Base-by-base conservation (phyloP, 768 basidiomycete genomes). In the Fomitopsis pulvina region DNA sequence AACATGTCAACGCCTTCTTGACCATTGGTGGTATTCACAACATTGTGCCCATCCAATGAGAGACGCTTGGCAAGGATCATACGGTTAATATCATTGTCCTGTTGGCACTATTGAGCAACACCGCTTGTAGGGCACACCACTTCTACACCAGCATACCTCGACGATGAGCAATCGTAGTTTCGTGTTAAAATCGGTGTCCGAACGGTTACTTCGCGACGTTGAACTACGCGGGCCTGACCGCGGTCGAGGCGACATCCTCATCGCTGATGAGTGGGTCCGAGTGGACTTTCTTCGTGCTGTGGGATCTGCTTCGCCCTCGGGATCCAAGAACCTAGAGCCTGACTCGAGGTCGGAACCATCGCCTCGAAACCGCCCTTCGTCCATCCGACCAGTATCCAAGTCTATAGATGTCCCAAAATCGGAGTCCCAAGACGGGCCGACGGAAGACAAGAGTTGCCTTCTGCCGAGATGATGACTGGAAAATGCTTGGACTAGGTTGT, bases 81-180 rank as follows among this genome's bases (percentile, higher is more conserved):
- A 8, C 81, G 78, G 61, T 92, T 91, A 58, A 90, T 79, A 39
- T 77, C 73, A 57, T 90, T 84, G 57, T 87, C 85, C 81, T 86
- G 50, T 0, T 57, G 34, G 7, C 48, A 49, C 26, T 41, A 27
- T 10, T 32, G 7, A 55, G 29, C n/a, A 30, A 52, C 9, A n/a
- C 16, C 28, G n/a, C 5, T 32, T 37, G 21, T 2, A 34, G 41
- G 9, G 21, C 26, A 7, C 21, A 41, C n/a, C 1, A 24, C 29
- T 32, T 20, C 27, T 2, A 16, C 21, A 3, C 25, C 18, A 20
- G 51, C 70, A 51, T 53, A 82, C 85, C 75, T 88, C 85, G 9
- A 87, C 85, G 24, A 87, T 76, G 8, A 87, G 63, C 3, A 87
- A 70, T 25, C 79, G 73, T 45, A 46, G 30, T 22, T 46, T 46